These are phyloP conservation scores for Porphyrellus cyaneotinctus DNA, from an alignment of 768 basidiomycete genomes.

Conservation along the genomic window DNA sequence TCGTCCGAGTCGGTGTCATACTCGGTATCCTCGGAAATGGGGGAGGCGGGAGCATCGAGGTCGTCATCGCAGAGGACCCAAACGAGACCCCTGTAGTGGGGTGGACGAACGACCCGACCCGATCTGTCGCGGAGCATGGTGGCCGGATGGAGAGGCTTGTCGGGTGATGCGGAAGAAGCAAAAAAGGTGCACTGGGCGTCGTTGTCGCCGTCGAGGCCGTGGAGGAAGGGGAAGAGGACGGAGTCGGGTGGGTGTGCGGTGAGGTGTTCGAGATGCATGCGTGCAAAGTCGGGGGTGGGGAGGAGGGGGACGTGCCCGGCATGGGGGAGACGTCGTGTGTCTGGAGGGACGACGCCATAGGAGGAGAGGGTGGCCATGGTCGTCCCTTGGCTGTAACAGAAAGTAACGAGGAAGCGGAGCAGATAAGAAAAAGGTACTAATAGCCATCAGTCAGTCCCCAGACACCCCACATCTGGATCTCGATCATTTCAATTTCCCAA, in stretches of 20 bases:
- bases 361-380: constrained; percentile 13
- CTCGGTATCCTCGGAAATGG: constrained; percentile 24
- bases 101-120: constrained; percentile 32
- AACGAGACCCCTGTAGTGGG: constrained; percentile 67
- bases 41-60: constrained; percentile 26
- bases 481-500: constrained; percentile 2
- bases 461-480: constrained; percentile 19
- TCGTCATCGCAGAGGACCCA: constrained; percentile 82
- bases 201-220: constrained; percentile 81
- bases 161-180: constrained; percentile 31
- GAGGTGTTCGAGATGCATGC: constrained; percentile 59
- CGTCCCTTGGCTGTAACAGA: neutral
- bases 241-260: constrained; percentile 73
- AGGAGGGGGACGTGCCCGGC: constrained; percentile 28
- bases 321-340: neutral
- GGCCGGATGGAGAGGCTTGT: constrained; percentile 14
- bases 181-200: constrained; percentile 81
- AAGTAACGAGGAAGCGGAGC: neutral
- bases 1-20: constrained; percentile 31
- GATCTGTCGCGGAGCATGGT: constrained; percentile 24
- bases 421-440: constrained; percentile 25
- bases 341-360: constrained; percentile 23
- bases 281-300: constrained; percentile 49
- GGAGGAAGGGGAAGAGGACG: constrained; percentile 84
- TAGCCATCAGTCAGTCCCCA: constrained; percentile 20